Percentiles rank a stretch among this genome's conserved stretches.
These are phyloP conservation scores for Simplicillium sp. DNA, from an alignment of 2,329 filamentous ascomycete species.

Conservation along the genomic window DNA sequence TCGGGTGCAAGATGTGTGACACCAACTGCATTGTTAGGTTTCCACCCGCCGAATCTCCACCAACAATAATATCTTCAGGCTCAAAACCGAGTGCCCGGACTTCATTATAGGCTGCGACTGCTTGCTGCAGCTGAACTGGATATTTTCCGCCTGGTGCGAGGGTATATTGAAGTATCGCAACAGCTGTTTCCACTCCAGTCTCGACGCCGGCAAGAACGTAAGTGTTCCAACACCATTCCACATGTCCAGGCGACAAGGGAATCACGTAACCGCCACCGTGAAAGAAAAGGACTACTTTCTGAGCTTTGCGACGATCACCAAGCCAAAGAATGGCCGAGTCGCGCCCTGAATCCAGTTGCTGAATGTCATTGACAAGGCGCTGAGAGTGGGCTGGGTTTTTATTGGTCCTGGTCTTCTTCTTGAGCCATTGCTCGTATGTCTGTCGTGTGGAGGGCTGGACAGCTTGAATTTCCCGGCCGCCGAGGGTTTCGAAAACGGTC, in stretches of 20 bases:
- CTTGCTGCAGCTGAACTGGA: constrained; percentile 22
- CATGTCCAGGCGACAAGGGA: constrained; percentile 13
- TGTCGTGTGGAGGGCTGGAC: constrained; percentile 10
- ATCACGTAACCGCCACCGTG: constrained; percentile 18
- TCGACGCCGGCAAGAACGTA: constrained; percentile 12
- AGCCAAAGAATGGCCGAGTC: constrained; percentile 16
- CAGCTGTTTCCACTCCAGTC: constrained; percentile 15
- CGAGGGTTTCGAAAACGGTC: constrained; percentile 11
- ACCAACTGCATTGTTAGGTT: constrained; percentile 20
- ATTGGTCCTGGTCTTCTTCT: constrained; percentile 8
- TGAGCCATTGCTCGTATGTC: constrained; percentile 14
- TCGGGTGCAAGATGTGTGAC: constrained; percentile 17
- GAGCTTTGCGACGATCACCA: constrained; percentile 15
- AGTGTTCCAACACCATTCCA: constrained; percentile 17
- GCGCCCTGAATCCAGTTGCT: constrained; percentile 9
- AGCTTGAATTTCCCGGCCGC: constrained; percentile 13
- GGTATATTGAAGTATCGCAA: constrained; percentile 24
- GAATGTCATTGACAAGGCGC: constrained; percentile 10
- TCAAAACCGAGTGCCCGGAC: constrained; percentile 18
- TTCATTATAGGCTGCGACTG: constrained; percentile 18
- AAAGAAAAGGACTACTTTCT: constrained; percentile 18
- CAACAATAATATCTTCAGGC: constrained; percentile 20
- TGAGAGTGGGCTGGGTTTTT: constrained; percentile 6
- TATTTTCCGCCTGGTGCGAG: constrained; percentile 18
- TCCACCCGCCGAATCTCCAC: constrained; percentile 23